Evolutionary conservation across 192 early-diverging fungal species (phyloP).

Genomic region (Coemansia sp.): DNA sequence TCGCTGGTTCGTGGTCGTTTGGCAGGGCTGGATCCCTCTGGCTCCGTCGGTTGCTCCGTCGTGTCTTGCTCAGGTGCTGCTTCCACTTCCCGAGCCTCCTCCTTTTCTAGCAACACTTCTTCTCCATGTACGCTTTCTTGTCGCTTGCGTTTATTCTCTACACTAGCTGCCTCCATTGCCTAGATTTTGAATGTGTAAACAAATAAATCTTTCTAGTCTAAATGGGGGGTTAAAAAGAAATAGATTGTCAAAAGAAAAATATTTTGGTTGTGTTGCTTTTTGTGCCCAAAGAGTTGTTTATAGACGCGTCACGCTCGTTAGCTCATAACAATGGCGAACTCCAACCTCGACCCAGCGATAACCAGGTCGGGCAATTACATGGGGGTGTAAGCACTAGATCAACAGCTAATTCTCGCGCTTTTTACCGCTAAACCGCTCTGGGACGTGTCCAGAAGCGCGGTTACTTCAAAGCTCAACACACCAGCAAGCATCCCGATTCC

Average conservation of each 20-base stretch:
- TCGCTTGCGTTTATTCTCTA: conserved; percentile 50
- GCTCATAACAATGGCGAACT: too few species aligned
- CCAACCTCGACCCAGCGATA: too few species aligned
- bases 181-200: background rate
- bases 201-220: background rate
- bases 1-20: conserved; percentile 50
- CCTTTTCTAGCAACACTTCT: conserved; percentile 1
- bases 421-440: too few species aligned
- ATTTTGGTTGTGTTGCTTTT: background rate
- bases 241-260: too few species aligned
- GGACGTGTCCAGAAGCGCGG: too few species aligned
- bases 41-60: background rate
- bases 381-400: too few species aligned
- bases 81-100: background rate
- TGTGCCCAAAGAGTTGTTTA: background rate
- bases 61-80: background rate
- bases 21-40: conserved; percentile 28
- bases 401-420: too few species aligned
- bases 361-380: too few species aligned
- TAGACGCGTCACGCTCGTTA: too few species aligned
- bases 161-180: conserved; percentile 17
- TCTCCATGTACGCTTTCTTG: conserved; percentile 39
- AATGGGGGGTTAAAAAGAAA: too few species aligned
- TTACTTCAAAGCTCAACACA: too few species aligned
- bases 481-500: too few species aligned